These are phyloP conservation scores for Xylariaceae sp. DNA, from an alignment of 2,329 filamentous ascomycete genomes.

Conservation along the genomic window DNA sequence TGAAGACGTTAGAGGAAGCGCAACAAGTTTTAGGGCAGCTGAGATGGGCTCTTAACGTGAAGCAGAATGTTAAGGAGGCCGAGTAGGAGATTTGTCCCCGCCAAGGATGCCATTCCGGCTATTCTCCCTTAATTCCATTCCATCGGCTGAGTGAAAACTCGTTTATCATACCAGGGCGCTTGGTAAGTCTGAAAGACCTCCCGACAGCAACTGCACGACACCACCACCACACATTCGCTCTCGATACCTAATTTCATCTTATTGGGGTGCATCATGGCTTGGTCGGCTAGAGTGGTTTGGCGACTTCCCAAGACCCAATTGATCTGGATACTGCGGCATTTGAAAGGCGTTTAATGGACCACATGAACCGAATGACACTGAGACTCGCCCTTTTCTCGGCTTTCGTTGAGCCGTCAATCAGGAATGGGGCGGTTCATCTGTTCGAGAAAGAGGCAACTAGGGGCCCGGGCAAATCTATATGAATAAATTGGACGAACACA, in stretches of 20 bases:
- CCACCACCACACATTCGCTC: conserved; percentile 9
- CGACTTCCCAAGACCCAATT: conserved; percentile 7
- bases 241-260: conserved; percentile 12
- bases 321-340: conserved; percentile 17
- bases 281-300: conserved; percentile 17
- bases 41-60: conserved; percentile 66
- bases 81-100: conserved; percentile 34
- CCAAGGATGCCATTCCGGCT: background rate
- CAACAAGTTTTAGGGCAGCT: conserved; percentile 61
- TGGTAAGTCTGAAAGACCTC: background rate
- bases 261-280: conserved; percentile 13
- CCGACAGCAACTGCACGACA: background rate
- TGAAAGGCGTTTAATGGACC: conserved; percentile 18
- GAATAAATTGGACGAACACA: conserved; percentile 16
- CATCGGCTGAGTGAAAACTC: background rate
- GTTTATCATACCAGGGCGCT: background rate
- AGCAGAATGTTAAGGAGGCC: conserved; percentile 54
- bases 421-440: background rate
- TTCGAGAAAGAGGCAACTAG: conserved; percentile 8
- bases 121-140: conserved; percentile 19
- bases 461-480: conserved; percentile 11
- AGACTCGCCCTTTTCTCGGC: conserved; percentile 4
- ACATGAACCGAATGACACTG: conserved; percentile 13
- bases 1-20: conserved; percentile 52
- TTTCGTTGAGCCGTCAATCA: conserved; percentile 2